These are phyloP conservation scores for Solanum chaucha DNA, from an alignment of 257 asterid genomes.

Conservation along the genomic window DNA sequence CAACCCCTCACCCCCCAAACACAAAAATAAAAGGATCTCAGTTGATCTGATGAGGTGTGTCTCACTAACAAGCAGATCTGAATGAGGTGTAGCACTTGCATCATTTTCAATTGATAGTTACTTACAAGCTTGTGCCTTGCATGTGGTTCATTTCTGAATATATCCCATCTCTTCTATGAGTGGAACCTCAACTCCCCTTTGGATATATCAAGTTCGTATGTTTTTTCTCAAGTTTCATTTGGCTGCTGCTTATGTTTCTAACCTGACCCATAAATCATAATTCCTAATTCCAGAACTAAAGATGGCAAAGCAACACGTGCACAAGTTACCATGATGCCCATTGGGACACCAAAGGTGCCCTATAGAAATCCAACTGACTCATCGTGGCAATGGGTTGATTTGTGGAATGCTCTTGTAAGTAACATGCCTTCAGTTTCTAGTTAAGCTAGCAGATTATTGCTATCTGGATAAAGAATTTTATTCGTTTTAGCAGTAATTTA, in stretches of 20 bases:
- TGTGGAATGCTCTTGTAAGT: conserved; percentile 98
- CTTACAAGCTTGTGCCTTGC: background rate
- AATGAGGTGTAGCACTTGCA: background rate
- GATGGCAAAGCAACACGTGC: conserved; percentile 40
- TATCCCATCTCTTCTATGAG: background rate
- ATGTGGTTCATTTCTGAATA: background rate
- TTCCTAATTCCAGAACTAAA: conserved; percentile 24
- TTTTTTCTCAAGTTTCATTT: background rate
- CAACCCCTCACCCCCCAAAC: background rate
- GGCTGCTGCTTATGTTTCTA: background rate
- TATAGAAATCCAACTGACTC: conserved; percentile 68
- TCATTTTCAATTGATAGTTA: background rate
- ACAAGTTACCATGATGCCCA: conserved; percentile 82
- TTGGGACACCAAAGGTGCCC: conserved; percentile 86
- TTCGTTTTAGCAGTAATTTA: background rate
- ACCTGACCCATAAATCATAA: conserved; percentile 5
- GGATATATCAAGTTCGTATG: background rate
- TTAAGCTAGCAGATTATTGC: background rate
- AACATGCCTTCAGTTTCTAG: background rate
- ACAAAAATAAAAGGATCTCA: background rate
- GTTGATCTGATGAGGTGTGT: background rate
- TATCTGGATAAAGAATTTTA: background rate
- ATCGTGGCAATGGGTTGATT: conserved; percentile 89
- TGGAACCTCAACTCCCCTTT: background rate
- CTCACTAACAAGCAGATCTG: background rate